These are phyloP conservation scores for Angophora floribunda DNA, from an alignment of 345 rosid genomes.

Conservation along the genomic window DNA sequence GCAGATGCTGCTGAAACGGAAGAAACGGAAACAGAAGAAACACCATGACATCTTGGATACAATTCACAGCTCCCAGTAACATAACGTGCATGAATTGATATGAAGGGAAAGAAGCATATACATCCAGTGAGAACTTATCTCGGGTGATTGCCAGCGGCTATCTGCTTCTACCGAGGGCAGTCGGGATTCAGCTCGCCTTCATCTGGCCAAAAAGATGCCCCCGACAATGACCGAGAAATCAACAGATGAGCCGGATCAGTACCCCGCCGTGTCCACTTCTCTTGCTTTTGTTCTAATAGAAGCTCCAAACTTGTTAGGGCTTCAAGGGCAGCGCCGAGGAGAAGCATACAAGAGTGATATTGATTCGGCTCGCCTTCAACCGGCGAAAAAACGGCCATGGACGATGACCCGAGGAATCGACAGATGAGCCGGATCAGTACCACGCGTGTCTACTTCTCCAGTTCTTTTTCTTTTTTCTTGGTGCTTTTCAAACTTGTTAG, in stretches of 20 bases:
- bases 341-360: conserved; percentile 13
- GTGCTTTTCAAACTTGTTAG: not conserved
- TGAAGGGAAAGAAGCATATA: not conserved
- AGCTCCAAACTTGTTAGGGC: not conserved
- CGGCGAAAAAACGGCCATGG: not conserved
- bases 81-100: not conserved
- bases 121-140: not conserved
- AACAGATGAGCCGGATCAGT: not conserved
- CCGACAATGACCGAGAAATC: not conserved
- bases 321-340: not conserved
- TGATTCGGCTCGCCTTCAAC: conserved; percentile 2
- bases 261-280: not conserved
- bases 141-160: not conserved
- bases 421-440: conserved; percentile 4
- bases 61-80: not conserved
- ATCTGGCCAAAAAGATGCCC: not conserved
- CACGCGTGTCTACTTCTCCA: conserved; percentile 5
- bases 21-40: not conserved
- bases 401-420: not conserved
- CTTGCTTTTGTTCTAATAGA: not conserved
- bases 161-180: not conserved
- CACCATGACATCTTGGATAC: not conserved
- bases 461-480: not conserved
- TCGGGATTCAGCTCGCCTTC: not conserved
- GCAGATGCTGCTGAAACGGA: not conserved